Conservation (phyloP, 2,329 filamentous ascomycete species). For the Aspergillus sojae region DNA sequence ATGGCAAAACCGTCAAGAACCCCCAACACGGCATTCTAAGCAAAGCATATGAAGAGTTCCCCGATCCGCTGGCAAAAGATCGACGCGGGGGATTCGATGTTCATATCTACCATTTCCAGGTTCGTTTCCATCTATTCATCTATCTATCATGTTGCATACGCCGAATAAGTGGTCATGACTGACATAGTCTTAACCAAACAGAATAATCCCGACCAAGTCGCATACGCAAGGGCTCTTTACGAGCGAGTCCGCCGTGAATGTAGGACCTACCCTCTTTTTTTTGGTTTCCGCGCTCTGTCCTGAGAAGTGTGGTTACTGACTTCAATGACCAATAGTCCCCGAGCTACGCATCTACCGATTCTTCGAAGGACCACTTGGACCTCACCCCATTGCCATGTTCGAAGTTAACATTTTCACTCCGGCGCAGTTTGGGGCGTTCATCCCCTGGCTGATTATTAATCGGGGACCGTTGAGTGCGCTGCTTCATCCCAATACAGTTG, state of each 20-base stretch:
- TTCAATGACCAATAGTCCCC: conserved; percentile 60
- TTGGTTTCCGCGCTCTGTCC: background rate
- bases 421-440: conserved; percentile 83
- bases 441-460: conserved; percentile 82
- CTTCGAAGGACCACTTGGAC: conserved; percentile 77
- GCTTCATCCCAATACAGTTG: conserved; percentile 75
- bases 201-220: conserved; percentile 61
- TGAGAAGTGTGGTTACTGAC: background rate
- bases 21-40: conserved; percentile 63
- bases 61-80: conserved; percentile 67
- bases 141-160: background rate
- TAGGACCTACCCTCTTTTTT: conserved; percentile 42
- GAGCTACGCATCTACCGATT: conserved; percentile 80
- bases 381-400: conserved; percentile 85
- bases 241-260: conserved; percentile 80
- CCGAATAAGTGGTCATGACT: background rate
- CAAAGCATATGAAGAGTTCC: conserved; percentile 70
- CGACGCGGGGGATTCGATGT: conserved; percentile 76
- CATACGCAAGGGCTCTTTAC: conserved; percentile 73
- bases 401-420: conserved; percentile 88
- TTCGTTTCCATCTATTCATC: conserved; percentile 16
- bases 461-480: conserved; percentile 77
- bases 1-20: conserved; percentile 79
- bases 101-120: conserved; percentile 79
- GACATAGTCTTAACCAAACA: conserved; percentile 29